Evolutionary conservation across 768 basidiomycete species (phyloP), one percentile per base, ranked within the genome.

Genomic region (Boletus rubescentipes): DNA sequence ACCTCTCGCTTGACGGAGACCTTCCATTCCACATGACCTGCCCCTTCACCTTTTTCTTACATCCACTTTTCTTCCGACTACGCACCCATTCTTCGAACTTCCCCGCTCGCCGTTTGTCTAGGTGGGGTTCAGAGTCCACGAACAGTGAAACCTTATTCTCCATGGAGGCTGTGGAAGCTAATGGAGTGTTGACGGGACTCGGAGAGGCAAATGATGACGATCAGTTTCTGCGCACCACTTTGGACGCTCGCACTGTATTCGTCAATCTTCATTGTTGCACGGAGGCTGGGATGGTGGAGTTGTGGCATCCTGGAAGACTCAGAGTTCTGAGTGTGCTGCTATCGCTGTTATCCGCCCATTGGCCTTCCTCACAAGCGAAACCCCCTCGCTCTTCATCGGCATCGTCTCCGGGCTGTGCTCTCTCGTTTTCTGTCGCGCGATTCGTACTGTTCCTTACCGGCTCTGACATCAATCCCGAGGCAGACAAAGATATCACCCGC

Each of bases 381-480:
- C n/a, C 58, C 29, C 35, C 60, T 31, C 46, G 42, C 18, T 58
- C 73, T 26, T 63, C 74, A 5, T 66, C 75, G 46, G 60, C 66
- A 31, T 68, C 89, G 20, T 83, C 84, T 2, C 66, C 74, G 11
- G 89, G 91, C 2, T 58, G 87, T 30, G 74, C 78, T 7, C 61
- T 78, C 21, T 80, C 84, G 29, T 20, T 87, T 32, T 78, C 89
- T 0, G 58, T 94, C 40, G 80, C 77, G 1, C 80, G 81, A 34
- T 72, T 89, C 42, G 82, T 85, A 26, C 63, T 89, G 10, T 84
- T 90, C 52, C 65, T 93, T 46, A 89, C 90, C 8, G 82, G 86
- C n/a, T 80, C 80, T 34, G 94, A 96, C 66, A 77, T 93, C 49
- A 91, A 91, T 57, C 90, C 90, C 0, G 71, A 77, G 0, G 87